Base-by-base conservation (phyloP, 1,139 yeast genomes). In the Meyerozyma carpophila region DNA sequence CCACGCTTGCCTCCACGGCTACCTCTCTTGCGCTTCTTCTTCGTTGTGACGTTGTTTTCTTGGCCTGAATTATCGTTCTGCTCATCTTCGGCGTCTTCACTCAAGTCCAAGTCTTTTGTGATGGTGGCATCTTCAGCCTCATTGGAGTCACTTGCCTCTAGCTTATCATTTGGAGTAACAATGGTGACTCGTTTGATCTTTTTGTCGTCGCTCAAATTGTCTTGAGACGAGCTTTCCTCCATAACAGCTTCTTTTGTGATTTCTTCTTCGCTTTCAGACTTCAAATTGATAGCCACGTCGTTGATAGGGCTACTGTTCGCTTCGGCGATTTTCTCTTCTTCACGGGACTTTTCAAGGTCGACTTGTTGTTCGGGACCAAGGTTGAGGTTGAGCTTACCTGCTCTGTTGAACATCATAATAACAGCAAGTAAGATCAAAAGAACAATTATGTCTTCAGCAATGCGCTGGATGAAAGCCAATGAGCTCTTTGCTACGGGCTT, bases 1-100 rank as follows among this genome's bases (percentile, higher is more conserved):
- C 73, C 69, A 42, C 77, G 52, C 47, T 64, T 81, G 0, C 96
- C 96, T 7, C 96, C 97, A 47, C 98, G 73, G 11, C 84, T 73
- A 4, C 97, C 97, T 55, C 97, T 76, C 58, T 87, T 90, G 21
- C 97, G 72, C 57, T 77, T 83, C 62, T 44, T 43, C 14, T 50
- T 49, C 3, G 41, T 32, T 14, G 20, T 20, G 6, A 20, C 5
- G 24, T 16, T 28, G 16, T n/a, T 18, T 8, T 31, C 25, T 18
- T 26, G 16, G 36, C 29, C 46, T 24, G 28, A 24, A 16, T 39
- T 28, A 13, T 54, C 59, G 3, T 49, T 54, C 24, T 36, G 45
- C 6, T 44, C 42, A 16, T 43, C 47, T 11, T 40, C 45, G 2
- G 48, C 49, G 5, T 34, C 37, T 18, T 34, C 37, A 21, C 26